Evolutionary conservation across 139 green algal species (phyloP), one percentile per base, ranked within the genome.

Genomic region (Monoraphidium neglectum): DNA sequence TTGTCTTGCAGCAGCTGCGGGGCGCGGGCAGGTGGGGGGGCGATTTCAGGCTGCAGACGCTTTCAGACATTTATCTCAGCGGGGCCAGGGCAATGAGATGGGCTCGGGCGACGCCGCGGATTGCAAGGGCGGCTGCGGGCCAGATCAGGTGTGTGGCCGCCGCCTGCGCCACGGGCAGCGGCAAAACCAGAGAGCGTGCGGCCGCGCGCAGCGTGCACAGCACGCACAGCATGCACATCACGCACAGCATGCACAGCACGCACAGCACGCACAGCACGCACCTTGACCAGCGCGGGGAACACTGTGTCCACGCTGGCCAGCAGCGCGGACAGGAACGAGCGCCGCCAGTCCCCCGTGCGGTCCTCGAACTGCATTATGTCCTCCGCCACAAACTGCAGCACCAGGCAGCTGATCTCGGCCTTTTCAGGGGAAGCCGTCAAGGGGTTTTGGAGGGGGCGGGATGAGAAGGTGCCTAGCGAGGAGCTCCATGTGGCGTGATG

Each of bases 351-450:
- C 1, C 70, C 73, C 12, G 63, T 21, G 33, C 68, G n/a, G 40
- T 81, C 59, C 30, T 91, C 86, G 77, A 88, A 95, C 77, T 90
- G 78, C 13, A 85, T 91, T 0, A 96, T 53, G 53, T 96, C 92
- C 72, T 96, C 92, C 24, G 82, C 86, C 53, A 95, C 81, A 78
- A 92, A 93, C 13, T 86, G 78, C 51, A 95, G 68, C 49, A 96
- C 90, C 76, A 93, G 81, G 79, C 87, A 94, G 21, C 57, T 72
- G 4, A 91, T 56, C 72, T 91, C 86, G 8, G 83, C 86, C 80
- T 88, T 71, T n/a, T n/a, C n/a, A n/a, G n/a, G n/a, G n/a, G n/a
- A n/a, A n/a, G n/a, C n/a, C n/a, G n/a, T n/a, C 61, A 24, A 43
- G 15, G 16, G 26, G 28, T 68, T 38, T 68, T n/a, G 15, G 40